Evolutionary conservation across 1,284 basidiomycete species (phyloP).

Genomic region (Austropuccinia psidii): DNA sequence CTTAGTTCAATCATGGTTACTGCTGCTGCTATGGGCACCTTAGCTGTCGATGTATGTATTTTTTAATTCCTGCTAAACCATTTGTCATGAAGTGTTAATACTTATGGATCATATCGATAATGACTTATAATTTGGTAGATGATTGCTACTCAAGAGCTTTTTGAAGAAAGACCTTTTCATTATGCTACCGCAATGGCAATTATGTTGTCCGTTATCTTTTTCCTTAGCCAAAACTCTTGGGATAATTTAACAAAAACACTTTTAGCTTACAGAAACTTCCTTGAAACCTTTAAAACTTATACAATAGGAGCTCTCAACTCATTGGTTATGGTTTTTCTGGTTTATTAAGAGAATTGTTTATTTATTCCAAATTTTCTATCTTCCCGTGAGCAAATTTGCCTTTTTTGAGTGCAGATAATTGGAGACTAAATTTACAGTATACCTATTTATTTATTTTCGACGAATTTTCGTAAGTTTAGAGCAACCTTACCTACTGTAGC

Average conservation of each 20-base stretch:
- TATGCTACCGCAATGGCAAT: slow-evolving; percentile 32
- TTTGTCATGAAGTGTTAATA: not conserved
- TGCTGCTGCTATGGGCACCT: slow-evolving; percentile 30
- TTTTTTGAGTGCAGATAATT: not conserved
- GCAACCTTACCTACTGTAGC: slow-evolving; percentile 28
- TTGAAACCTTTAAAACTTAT: not conserved
- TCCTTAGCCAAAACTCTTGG: not conserved
- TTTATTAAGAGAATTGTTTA: slow-evolving; percentile 7
- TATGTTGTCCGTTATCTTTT: slow-evolving; percentile 12
- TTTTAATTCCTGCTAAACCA: not conserved
- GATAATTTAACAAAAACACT: not conserved
- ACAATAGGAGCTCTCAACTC: slow-evolving; percentile 30
- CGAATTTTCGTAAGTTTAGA: too few species aligned
- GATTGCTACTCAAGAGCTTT: slow-evolving; percentile 34
- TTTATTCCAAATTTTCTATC: slow-evolving; percentile 14
- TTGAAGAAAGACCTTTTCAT: slow-evolving; percentile 35
- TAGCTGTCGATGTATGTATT: slow-evolving; percentile 32
- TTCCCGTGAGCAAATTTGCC: slow-evolving; percentile 15
- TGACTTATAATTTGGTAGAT: not conserved
- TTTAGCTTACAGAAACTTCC: not conserved
- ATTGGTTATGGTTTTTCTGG: slow-evolving; percentile 33
- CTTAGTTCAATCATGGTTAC: slow-evolving; percentile 33
- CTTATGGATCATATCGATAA: not conserved
- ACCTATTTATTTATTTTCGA: not conserved
- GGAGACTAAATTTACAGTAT: not conserved